Percentiles rank a stretch among this genome's conserved stretches.
Conservation (phyloP, 805 yeast genomes). For the Wickerhamiella musiphila region DNA sequence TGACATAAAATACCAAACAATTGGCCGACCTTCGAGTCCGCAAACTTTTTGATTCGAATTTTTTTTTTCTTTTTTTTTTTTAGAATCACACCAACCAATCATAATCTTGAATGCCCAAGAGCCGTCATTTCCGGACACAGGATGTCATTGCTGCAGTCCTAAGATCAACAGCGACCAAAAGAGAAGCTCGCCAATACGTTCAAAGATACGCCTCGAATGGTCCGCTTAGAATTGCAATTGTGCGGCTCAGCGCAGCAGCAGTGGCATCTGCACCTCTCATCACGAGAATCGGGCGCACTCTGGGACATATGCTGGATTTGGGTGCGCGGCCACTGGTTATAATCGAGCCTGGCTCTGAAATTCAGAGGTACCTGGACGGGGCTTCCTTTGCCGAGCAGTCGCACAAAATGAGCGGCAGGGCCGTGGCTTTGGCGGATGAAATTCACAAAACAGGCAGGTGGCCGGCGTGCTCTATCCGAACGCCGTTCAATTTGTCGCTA, state of each 20-base stretch:
- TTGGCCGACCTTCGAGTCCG: too few relatives aligned
- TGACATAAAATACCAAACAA: too few relatives aligned
- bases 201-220: slow-evolving; percentile 40
- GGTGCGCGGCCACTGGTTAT: slow-evolving; percentile 66
- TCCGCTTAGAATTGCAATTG: slow-evolving; percentile 18
- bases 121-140: too few relatives aligned
- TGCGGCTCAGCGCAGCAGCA: slow-evolving; percentile 9
- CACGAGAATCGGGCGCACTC: slow-evolving; percentile 31
- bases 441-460: too few relatives aligned
- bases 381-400: slow-evolving; percentile 16
- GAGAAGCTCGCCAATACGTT: slow-evolving; percentile 75
- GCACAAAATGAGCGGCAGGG: too few relatives aligned
- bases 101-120: too few relatives aligned
- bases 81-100: too few relatives aligned
- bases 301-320: slow-evolving; percentile 35
- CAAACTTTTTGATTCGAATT: too few relatives aligned
- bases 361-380: slow-evolving; percentile 13
- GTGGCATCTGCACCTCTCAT: slow-evolving; percentile 8
- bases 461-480: too few relatives aligned
- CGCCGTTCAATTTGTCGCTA: slow-evolving; percentile 22
- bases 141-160: slow-evolving; percentile 70
- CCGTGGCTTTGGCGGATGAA: too few relatives aligned
- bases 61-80: too few relatives aligned
- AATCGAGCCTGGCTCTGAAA: slow-evolving; percentile 28
- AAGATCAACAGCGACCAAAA: slow-evolving; percentile 78